Evolutionary conservation across 139 green algal species (phyloP), one percentile per base, ranked within the genome.

Genomic region (Picochlorum costavermella): DNA sequence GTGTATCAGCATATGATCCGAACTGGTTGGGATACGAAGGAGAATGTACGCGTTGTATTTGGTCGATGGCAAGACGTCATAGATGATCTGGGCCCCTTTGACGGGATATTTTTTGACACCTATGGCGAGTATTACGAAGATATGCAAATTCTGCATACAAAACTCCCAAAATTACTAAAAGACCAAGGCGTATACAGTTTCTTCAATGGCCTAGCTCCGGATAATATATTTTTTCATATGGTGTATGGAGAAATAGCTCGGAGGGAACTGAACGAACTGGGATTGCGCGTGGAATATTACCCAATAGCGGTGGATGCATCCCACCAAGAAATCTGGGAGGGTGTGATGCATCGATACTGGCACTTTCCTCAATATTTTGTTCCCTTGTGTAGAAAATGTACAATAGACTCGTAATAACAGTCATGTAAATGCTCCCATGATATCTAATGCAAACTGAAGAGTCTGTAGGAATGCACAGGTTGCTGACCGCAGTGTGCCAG

Each of bases 101-200:
- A 95, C 49, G 90, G 88, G 25, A 86, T 98, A 11, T 98, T 97
- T 74, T 98, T 95, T 61, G 92, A 97, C 81, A 97, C 92, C 0
- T 98, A 91, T 64, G 85, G 68, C 36, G 67, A 80, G 37, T 73
- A 83, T 30, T 81, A 79, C 13, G 72, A 80, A 29, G 74, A 83
- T 59, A 63, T 75, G 64, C 61, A 75, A 17, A 85, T 95, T 69
- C 90, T 94, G 59, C 92, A 96, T 58, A 66, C 79, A 9, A 81
- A 92, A 46, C 63, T 96, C 36, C 88, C 86, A 2, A 51, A n/a
- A 33, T 66, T 96, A 20, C 70, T 97, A 45, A 71, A 68, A 2
- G 78, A 75, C 3, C 73, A 64, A 2, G 92, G 91, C 6, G 56
- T 95, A 2, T 98, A 98, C 70, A 88, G 75, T 6, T 98, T 92